Evolutionary conservation across 371 early-diverging fungal genomes (phyloP), one percentile per base, ranked within the genome.

Genomic region (Lichtheimia corymbifera): DNA sequence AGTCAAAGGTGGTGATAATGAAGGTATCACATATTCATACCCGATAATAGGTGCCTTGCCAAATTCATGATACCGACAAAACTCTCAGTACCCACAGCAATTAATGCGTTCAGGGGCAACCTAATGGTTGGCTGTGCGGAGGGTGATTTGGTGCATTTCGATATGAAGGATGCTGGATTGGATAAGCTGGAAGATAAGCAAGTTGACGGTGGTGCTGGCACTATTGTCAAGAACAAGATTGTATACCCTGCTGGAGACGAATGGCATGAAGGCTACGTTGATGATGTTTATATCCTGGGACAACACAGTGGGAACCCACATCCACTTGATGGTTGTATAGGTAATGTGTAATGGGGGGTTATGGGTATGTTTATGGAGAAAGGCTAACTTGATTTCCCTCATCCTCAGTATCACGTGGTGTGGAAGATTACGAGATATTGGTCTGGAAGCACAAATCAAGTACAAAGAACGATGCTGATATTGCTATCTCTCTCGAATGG

Each of bases 251-350:
- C 60, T 20, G 81, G 83, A 5, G 72, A 77, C 44, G 86, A 84
- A 58, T 86, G 84, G 84, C 86, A 86, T 64, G 83, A 77, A 42
- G 83, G 83, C 1, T 71, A 83, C 50, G 64, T 86, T 5, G 86
- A 86, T 58, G 86, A 83, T 61, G 67, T 86, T 13, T 64, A 58
- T 52, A 66, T 76, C 14, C 11, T 77, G 1, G 75, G 74, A 6
- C 73, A 74, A 50, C 65, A 70, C 24, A 59, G 62, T 7, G 43
- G 63, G 6, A 20, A 24, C 4, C n/a, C 53, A 0, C 41, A 63
- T 43, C 24, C 22, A 53, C 41, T 71, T 18, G 66, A 65, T 53
- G 61, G 57, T 2, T 60, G 50, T 18, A 63, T 68, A 17, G 64
- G 68, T 68, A 61, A 61, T 47, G 20, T 15, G 20, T 15, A 20